These are phyloP conservation scores for Parastagonospora avenae DNA, from an alignment of 2,329 filamentous ascomycete species.

Conservation along the genomic window DNA sequence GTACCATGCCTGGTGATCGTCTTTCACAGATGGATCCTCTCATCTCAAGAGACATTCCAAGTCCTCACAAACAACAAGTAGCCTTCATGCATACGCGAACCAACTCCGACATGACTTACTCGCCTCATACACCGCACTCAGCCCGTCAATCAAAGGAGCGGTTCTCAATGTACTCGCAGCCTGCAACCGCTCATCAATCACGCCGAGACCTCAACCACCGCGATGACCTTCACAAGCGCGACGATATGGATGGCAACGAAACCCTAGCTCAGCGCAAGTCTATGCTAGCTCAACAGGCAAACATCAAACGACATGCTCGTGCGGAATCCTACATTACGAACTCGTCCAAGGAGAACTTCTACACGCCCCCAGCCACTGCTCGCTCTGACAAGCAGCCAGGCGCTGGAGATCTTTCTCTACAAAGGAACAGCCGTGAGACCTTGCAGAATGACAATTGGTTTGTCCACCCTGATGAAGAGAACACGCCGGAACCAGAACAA, in stretches of 20 bases:
- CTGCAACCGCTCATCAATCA: slow-evolving; percentile 44
- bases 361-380: slow-evolving; percentile 33
- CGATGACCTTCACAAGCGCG: slow-evolving; percentile 34
- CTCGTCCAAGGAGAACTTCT: slow-evolving; percentile 39
- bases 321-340: slow-evolving; percentile 32
- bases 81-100: slow-evolving; percentile 84
- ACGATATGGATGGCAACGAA: slow-evolving; percentile 32
- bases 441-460: slow-evolving; percentile 57
- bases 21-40: slow-evolving; percentile 36
- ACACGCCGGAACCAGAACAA: slow-evolving; percentile 15
- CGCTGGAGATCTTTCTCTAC: slow-evolving; percentile 36
- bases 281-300: slow-evolving; percentile 39
- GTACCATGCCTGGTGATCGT: slow-evolving; percentile 46
- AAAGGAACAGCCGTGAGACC: slow-evolving; percentile 35
- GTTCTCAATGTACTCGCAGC: slow-evolving; percentile 51
- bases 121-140: slow-evolving; percentile 55
- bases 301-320: slow-evolving; percentile 38
- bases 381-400: slow-evolving; percentile 15
- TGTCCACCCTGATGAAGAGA: slow-evolving; percentile 37
- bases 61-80: slow-evolving; percentile 57
- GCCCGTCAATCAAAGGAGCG: slow-evolving; percentile 60
- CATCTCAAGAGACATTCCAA: slow-evolving; percentile 35
- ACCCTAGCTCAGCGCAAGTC: slow-evolving; percentile 42
- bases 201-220: slow-evolving; percentile 44
- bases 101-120: slow-evolving; percentile 60